Base-by-base conservation (phyloP, 176 grass and related monocot genomes). In the Rhynchospora pubera region DNA sequence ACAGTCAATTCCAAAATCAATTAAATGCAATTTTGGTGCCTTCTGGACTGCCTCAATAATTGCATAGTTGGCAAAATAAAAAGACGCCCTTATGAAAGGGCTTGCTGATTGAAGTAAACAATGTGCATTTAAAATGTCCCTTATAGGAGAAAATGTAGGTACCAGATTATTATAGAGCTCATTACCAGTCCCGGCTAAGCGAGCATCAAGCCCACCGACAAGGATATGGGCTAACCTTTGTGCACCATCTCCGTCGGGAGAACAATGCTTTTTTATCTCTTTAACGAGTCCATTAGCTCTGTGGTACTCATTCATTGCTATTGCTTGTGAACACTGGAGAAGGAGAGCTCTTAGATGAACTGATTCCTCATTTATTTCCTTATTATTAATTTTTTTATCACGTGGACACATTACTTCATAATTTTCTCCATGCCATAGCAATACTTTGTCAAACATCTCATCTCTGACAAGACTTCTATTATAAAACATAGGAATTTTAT, bases 41-140 rank as follows among this genome's bases (percentile, higher is more conserved):
- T 82, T 86, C 2, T 81, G 39, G 7, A 26, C 32, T 4, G 51
- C 30, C 9, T 74, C 34, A 10, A 76, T 45, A 14, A 86, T 86
- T 32, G 85, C 48, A 22, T 63, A 24, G 52, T 86, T 86, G 5
- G 85, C 52, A 65, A 86, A 86, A 73, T 72, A 86, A 11, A 57
- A 66, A 51, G 77, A 86, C 23, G 48, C 47, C 53, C 65, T 80
- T 26, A 71, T 86, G 78, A 86, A 86, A 47, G 85, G 85, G 39
- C 85, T 81, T 62, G 85, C 85, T 9, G 65, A 44, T 26, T 80
- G 78, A 74, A 80, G 79, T 69, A 86, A 32, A 74, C 68, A 77
- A 71, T 86, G 79, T 46, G 77, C 85, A 24, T 86, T 86, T 70
- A 86, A 86, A 61, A 86, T 62, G 68, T 86, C 85, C 1, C 16